phyloP scores from a whole-genome alignment of 768 basidiomycete species.

The Rhodotorula kratochvilovae region DNA sequence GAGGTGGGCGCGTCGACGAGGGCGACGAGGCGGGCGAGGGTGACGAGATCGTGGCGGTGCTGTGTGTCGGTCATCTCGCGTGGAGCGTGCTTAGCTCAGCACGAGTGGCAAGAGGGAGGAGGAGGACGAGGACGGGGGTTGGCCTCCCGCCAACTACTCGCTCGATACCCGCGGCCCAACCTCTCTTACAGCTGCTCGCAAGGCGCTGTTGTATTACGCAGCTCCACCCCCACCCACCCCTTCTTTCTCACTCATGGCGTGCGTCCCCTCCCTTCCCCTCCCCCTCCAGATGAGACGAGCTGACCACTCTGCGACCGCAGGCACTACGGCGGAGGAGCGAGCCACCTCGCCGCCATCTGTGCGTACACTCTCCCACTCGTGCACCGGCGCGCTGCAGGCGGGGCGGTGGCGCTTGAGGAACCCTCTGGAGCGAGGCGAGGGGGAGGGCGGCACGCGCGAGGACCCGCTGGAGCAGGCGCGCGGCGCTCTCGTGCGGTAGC shows the following conservation, averaged over 20 bases:
- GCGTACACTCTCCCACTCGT: neutral
- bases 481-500: too few relatives aligned
- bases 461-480: too few relatives aligned
- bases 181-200: neutral
- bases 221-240: neutral
- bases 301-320: neutral
- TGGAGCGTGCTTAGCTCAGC: neutral
- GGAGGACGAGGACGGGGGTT: neutral
- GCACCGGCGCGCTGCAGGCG: neutral
- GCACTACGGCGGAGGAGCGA: slow-evolving; percentile 36
- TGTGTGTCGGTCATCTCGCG: neutral
- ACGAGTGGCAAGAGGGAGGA: neutral
- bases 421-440: too few relatives aligned
- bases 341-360: slow-evolving; percentile 38
- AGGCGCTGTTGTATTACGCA: slow-evolving; percentile 16
- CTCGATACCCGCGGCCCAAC: too few relatives aligned
- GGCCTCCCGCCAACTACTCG: neutral
- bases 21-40: slow-evolving; percentile 5
- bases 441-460: too few relatives aligned
- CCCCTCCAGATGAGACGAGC: neutral
- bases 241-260: slow-evolving; percentile 22
- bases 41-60: neutral
- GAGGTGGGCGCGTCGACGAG: neutral
- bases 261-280: neutral
- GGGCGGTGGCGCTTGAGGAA: too few relatives aligned